Evolutionary conservation across 2,329 filamentous ascomycete genomes (phyloP).

Genomic region (Massarina eburnea): DNA sequence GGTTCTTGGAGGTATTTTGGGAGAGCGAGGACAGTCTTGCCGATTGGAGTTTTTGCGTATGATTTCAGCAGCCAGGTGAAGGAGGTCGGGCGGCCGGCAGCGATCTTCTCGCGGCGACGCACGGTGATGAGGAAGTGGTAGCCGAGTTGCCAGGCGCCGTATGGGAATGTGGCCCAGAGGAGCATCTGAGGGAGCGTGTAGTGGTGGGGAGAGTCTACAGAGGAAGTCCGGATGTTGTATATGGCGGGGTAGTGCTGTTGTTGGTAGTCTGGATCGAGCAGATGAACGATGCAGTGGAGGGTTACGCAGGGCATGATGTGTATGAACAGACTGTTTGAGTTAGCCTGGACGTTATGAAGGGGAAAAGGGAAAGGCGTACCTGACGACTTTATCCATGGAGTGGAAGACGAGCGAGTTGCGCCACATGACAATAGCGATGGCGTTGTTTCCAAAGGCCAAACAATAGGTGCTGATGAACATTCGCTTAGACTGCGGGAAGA

Average conservation of each 20-base stretch:
- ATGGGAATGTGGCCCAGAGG: conserved; percentile 89
- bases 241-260: conserved; percentile 77
- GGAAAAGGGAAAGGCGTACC: conserved; percentile 47
- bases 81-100: conserved; percentile 89
- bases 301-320: conserved; percentile 98
- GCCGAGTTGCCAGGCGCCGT: conserved; percentile 85
- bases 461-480: conserved; percentile 92
- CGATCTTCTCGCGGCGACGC: conserved; percentile 91
- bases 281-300: conserved; percentile 87
- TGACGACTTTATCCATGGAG: conserved; percentile 96
- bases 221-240: conserved; percentile 72
- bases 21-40: conserved; percentile 77
- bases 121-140: conserved; percentile 98
- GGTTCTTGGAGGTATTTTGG: conserved; percentile 77
- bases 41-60: conserved; percentile 87
- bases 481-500: conserved; percentile 85
- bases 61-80: conserved; percentile 96
- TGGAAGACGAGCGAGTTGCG: conserved; percentile 98
- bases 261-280: conserved; percentile 68
- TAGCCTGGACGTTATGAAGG: conserved; percentile 7
- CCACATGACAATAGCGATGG: conserved; percentile 98
- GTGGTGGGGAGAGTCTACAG: conserved; percentile 72
- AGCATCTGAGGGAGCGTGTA: conserved; percentile 86
- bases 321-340: conserved; percentile 74
- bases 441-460: conserved; percentile 93